A percentile compares a stretch with the other conserved stretches of the same genome.
Conservation (phyloP, 2,329 filamentous ascomycete species). For the Pseudogymnoascus sp. region DNA sequence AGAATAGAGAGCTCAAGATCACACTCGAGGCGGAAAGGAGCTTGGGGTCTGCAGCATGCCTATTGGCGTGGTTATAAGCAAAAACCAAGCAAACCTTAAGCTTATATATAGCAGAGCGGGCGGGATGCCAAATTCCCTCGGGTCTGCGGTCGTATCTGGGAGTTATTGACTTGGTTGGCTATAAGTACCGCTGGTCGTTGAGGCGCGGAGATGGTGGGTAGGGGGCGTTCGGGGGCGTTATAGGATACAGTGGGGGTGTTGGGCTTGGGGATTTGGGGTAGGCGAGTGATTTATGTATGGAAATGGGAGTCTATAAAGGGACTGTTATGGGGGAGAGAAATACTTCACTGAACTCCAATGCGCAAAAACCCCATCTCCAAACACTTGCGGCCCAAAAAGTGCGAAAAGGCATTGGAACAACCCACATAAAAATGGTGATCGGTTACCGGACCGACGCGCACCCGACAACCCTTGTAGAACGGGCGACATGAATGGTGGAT, state of each 20-base stretch:
- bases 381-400: neutral
- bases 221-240: neutral
- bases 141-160: neutral
- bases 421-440: neutral
- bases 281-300: neutral
- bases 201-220: neutral
- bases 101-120: neutral
- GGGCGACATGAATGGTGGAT: conserved; percentile 4
- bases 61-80: neutral
- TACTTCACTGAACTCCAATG: no score
- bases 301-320: no score
- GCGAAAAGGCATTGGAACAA: neutral
- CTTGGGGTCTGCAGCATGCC: neutral
- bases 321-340: no score
- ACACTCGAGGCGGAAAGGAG: neutral
- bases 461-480: neutral
- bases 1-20: neutral
- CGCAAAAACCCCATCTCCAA: neutral
- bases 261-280: neutral
- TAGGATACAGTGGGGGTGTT: neutral
- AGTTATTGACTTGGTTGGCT: no score
- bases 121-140: neutral
- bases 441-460: neutral
- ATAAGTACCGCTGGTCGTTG: no score
- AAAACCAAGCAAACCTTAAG: neutral